Evolutionary conservation across 2,329 filamentous ascomycete species (phyloP), one percentile per base, ranked within the genome.

Genomic region (Epichloe bromicola): DNA sequence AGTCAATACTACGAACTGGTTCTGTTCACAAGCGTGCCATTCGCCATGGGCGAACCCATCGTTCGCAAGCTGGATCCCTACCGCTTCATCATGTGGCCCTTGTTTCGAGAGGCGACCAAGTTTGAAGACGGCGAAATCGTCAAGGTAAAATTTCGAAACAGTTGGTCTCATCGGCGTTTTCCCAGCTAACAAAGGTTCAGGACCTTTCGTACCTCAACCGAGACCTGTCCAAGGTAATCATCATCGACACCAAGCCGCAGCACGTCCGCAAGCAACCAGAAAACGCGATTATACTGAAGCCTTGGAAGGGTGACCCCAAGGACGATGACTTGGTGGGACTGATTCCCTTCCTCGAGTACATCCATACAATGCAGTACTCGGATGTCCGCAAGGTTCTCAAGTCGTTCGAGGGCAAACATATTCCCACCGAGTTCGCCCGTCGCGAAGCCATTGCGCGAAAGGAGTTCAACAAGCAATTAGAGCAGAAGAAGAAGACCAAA

Each of bases 1-100:
- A 91, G 87, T 69, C 90, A 96, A 68, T 97, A 98, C 76, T 98
- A 96, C 65, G 93, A 98, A 68, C 76, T 98, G 50, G 93, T 97
- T 49, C 81, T 98, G 57, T 98, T 97, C 72, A 98, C 93, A 34
- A 87, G 80, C 39, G 84, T 93, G 45, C 89, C 91, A 1, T 88
- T 83, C 62, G 83, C 82, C 62, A 85, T 88, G 64, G 91, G 83
- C 30, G 89, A 96, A 59, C 88, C 88, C 23, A 78, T 98, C 48
- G 80, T 96, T 58, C 83, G 88, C 62, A 98, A 98, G 70, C 75
- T 98, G 54, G 93, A 98, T 64, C 93, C 91, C 37, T 97, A 86
- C 75, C 87, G 85, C 61, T 88, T 97, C 66, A 89, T 97, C 66
- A 85, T 90, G 72, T 97, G 89, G 86, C 89, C 90, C 2, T 74